Base-by-base conservation (phyloP, 1,284 basidiomycete genomes). In the Trichosporon asahii region DNA sequence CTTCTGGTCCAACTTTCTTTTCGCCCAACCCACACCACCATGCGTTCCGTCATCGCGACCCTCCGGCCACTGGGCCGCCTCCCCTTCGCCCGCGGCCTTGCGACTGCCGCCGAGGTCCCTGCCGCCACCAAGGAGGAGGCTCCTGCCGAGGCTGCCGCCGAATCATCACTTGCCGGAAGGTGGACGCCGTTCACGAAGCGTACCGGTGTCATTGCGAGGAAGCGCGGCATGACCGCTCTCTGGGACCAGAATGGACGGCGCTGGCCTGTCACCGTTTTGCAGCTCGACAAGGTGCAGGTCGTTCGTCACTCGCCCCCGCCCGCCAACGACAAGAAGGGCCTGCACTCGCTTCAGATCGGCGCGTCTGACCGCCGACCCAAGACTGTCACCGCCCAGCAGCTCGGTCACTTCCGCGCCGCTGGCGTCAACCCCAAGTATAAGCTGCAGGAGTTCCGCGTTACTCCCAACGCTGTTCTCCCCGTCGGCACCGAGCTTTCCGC, bases 151-250 rank as follows among this genome's bases (percentile, higher is more conserved):
- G 53, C 64, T 18, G 37, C 64, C 18, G 37, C 23, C 25, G 14
- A 37, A 33, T 12, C 61, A 6, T 18, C 53, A 3, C 21, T 12
- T 11, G 27, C 8, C 15, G 44, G 55, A 23, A 74, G 78, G 73
- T 98, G 95, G 95, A 90, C 90, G 23, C 92, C 96, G 37, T 87
- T 88, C 68, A 95, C 94, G 4, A 88, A 92, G 74, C 88, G 97
- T 71, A 95, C 94, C 0, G 97, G 97, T n/a, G 86, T 98, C 72
- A 91, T 99, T 80, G 95, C 94, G 25, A 88, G 91, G 70, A 99
- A 99, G 86, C 89, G 93, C 65, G 97, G 97, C 61, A 99, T 99
- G 96, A 92, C 93, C 6, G 89, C 89, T 14, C 86, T 98, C 78
- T 99, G 94, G 92, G 92, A 96, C 79, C 88, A 92, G 78, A 90